Conservation (phyloP, 73 alveolate species). For the Paramecium primaurelia region DNA sequence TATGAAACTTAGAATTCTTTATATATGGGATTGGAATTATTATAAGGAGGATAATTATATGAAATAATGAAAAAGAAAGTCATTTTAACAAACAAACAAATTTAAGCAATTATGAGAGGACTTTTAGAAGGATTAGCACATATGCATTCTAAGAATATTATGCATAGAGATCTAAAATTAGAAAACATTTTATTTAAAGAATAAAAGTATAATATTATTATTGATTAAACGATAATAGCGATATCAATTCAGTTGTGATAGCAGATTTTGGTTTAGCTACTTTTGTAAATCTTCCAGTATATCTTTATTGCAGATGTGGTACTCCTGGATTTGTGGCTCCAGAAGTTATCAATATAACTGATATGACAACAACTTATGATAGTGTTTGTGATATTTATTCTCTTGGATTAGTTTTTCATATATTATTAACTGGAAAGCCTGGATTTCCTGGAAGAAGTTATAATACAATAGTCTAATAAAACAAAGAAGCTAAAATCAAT, state of each 20-base stretch:
- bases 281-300: constrained; percentile 37
- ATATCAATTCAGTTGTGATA: constrained; percentile 48
- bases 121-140: constrained; percentile 56
- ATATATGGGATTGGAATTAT: constrained; percentile 55
- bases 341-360: constrained; percentile 60
- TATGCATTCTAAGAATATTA: constrained; percentile 53
- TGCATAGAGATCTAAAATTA: constrained; percentile 59
- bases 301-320: constrained; percentile 60
- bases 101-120: constrained; percentile 48
- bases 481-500: constrained; percentile 30
- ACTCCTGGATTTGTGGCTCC: constrained; percentile 67
- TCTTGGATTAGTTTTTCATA: constrained; percentile 61
- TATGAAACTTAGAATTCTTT: constrained; percentile 57
- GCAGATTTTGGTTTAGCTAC: constrained; percentile 64
- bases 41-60: constrained; percentile 58
- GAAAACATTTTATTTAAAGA: constrained; percentile 55
- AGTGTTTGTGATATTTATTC: constrained; percentile 61
- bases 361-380: constrained; percentile 58
- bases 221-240: neutral
- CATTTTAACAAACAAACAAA: constrained; percentile 1
- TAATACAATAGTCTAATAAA: constrained; percentile 30
- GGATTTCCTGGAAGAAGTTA: constrained; percentile 47
- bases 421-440: constrained; percentile 43
- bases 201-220: neutral
- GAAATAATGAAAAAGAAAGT: constrained; percentile 55